phyloP scores from a whole-genome alignment of 2,329 filamentous ascomycete species.

The Cordyceps tenuipes region DNA sequence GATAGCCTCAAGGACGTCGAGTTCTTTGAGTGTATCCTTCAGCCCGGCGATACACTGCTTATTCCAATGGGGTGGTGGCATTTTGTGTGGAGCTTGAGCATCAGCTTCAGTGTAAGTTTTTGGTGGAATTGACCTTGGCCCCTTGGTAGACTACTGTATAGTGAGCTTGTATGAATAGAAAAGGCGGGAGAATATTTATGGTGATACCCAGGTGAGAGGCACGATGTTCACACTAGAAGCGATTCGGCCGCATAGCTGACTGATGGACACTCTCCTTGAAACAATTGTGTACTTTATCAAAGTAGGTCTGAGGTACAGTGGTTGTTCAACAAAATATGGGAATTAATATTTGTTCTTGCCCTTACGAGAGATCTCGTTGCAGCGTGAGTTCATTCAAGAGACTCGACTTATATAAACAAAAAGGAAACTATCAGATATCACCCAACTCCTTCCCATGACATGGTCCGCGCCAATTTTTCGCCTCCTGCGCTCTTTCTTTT shows the following conservation, averaged over 20 bases:
- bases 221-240: background rate
- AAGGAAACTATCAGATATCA: background rate
- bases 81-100: conserved; percentile 76
- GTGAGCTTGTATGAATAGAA: background rate
- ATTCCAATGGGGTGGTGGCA: conserved; percentile 98
- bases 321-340: too few species aligned
- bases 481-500: background rate
- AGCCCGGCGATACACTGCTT: conserved; percentile 76
- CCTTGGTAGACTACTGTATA: background rate
- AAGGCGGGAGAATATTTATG: background rate
- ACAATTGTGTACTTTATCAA: too few species aligned
- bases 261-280: too few species aligned
- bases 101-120: conserved; percentile 92
- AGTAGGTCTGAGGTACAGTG: too few species aligned
- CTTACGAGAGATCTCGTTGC: too few species aligned
- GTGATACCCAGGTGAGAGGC: background rate
- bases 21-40: conserved; percentile 64
- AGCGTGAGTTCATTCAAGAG: too few species aligned
- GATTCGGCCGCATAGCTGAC: too few species aligned
- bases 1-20: conserved; percentile 47
- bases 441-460: conserved; percentile 11
- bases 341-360: too few species aligned
- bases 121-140: conserved; percentile 68
- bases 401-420: background rate
- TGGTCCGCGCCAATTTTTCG: background rate